These are phyloP conservation scores for Pseudogymnoascus sp. DNA, from an alignment of 2,329 filamentous ascomycete genomes.

Conservation along the genomic window DNA sequence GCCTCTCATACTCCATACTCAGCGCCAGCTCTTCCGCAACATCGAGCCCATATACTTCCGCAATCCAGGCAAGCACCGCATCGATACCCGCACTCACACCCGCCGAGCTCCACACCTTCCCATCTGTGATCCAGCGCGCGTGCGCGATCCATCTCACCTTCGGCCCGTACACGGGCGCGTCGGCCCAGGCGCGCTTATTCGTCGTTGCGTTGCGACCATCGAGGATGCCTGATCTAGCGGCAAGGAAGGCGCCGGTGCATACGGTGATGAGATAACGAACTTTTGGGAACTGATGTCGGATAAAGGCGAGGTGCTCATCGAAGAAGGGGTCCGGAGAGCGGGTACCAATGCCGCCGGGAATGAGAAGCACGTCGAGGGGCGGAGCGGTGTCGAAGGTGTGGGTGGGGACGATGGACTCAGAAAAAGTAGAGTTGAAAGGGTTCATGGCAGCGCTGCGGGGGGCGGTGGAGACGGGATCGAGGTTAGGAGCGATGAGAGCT, in stretches of 20 bases:
- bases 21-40: neutral
- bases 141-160: constrained; percentile 41
- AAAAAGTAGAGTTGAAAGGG: constrained; percentile 17
- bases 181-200: constrained; percentile 39
- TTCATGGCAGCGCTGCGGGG: constrained; percentile 3
- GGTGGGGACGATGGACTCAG: constrained; percentile 18
- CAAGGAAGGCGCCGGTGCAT: constrained; percentile 44
- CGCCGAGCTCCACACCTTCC: constrained; percentile 47
- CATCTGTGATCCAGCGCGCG: constrained; percentile 47
- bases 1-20: constrained; percentile 18
- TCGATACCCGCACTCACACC: constrained; percentile 44
- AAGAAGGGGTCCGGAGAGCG: constrained; percentile 28
- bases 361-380: constrained; percentile 52
- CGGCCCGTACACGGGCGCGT: constrained; percentile 31
- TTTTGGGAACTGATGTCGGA: constrained; percentile 28
- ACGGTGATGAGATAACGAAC: constrained; percentile 27
- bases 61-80: neutral
- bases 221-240: constrained; percentile 44
- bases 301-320: constrained; percentile 37
- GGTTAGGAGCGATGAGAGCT: constrained; percentile 20
- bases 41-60: neutral
- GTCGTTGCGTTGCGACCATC: constrained; percentile 44
- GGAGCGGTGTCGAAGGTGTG: constrained; percentile 21
- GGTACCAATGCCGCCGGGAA: constrained; percentile 55
- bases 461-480: constrained; percentile 23